A percentile compares a stretch with the other conserved stretches of the same genome.
phyloP scores from a whole-genome alignment of 495 filamentous ascomycete genomes.

The Xylaria nigripes region DNA sequence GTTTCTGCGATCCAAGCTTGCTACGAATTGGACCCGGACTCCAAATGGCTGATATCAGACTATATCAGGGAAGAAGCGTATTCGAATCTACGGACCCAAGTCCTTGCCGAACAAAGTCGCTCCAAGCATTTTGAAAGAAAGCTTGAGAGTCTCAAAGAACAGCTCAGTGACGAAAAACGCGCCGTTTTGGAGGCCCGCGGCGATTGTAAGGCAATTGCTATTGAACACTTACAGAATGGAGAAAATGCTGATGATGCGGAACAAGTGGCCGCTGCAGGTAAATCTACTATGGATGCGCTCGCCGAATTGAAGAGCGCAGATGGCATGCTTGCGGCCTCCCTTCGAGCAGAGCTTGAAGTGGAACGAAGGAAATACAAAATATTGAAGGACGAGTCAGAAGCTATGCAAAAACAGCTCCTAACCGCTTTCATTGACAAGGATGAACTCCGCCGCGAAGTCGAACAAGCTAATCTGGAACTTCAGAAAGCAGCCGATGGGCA shows the following conservation, averaged over 20 bases:
- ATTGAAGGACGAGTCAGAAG: slow-evolving; percentile 38
- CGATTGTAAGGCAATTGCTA: slow-evolving; percentile 27
- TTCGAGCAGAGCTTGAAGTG: slow-evolving; percentile 42
- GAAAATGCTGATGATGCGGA: slow-evolving; percentile 15
- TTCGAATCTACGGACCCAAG: slow-evolving; percentile 27
- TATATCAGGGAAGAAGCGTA: slow-evolving; percentile 32
- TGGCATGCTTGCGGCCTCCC: slow-evolving; percentile 42
- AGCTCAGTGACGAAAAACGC: slow-evolving; percentile 38
- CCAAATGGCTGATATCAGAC: slow-evolving; percentile 23
- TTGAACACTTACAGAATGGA: slow-evolving; percentile 8
- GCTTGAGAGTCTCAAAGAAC: slow-evolving; percentile 15
- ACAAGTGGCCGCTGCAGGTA: slow-evolving; percentile 40
- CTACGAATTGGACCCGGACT: slow-evolving; percentile 21
- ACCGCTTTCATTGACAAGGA: slow-evolving; percentile 46
- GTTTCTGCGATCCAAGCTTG: slow-evolving; percentile 29
- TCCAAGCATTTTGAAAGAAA: slow-evolving; percentile 36
- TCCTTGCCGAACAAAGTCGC: slow-evolving; percentile 31
- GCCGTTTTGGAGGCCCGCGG: slow-evolving; percentile 33
- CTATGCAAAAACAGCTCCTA: slow-evolving; percentile 44
- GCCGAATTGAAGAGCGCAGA: slow-evolving; percentile 47
- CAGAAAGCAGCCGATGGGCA: slow-evolving; percentile 24
- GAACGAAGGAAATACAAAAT: slow-evolving; percentile 36
- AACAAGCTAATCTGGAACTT: slow-evolving; percentile 34
- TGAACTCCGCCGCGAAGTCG: slow-evolving; percentile 44
- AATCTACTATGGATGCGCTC: slow-evolving; percentile 39